Evolutionary conservation across 768 basidiomycete genomes (phyloP), one percentile per base, ranked within the genome.

Genomic region (Auricularia sp.): DNA sequence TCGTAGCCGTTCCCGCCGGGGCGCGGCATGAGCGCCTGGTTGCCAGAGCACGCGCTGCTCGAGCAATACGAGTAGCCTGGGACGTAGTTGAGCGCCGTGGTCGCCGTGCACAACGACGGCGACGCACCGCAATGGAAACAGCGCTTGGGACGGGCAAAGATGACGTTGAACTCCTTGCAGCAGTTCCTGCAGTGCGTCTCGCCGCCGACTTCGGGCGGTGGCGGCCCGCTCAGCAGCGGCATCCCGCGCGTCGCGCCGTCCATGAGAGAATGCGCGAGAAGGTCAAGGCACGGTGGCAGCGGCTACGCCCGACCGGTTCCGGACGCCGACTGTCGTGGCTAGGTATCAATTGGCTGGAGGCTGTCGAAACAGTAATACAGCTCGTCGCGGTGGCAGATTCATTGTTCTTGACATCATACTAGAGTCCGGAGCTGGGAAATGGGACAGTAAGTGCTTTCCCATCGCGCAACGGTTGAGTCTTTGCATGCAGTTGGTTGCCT

Each of bases 1-100:
- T 88, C 87, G 72, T 91, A 87, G 3, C 90, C 90, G 12, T 78
- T 72, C 21, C 64, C 56, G 10, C 81, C 81, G 33, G 70, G 67
- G 7, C 87, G 80, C n/a, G 90, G 90, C 84, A 90, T 84, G 47
- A 92, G 78, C 0, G 88, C 90, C 70, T 86, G 87, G 72, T 82
- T 90, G 70, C 91, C 90, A 1, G 84, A 78, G 73, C 90, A 92
- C 53, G 80, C 83, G 43, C 83, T 79, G 16, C 16, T 14, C 11
- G 8, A 6, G 70, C 90, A 92, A 70, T 89, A 91, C 4, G 77
- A 74, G 72, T 84, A 88, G 36, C 90, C 90, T 91, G 69, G 21
- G 67, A 42, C 7, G 64, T 35, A 61, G 63, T 61, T 35, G 53
- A 53, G 36, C 66, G 29, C 23, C 10, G 54, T 34, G 23, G 34